Conservation (phyloP, 768 basidiomycete genomes). For the Boletellus emodensis region DNA sequence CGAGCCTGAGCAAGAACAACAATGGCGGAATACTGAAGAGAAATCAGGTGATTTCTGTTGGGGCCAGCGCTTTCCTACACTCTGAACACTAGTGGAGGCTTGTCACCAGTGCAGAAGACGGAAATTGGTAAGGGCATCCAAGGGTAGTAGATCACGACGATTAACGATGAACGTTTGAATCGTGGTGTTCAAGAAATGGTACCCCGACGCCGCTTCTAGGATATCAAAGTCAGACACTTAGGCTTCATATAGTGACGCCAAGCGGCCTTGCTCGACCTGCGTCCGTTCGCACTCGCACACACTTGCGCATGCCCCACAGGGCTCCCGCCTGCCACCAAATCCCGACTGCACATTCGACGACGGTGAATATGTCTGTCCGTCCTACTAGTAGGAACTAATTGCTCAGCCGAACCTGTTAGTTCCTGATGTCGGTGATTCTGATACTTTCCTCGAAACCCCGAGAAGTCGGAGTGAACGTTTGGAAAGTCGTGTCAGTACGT, state of each 20-base stretch:
- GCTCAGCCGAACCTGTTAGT: constrained; percentile 29
- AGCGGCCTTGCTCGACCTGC: constrained; percentile 74
- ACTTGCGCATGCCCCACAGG: constrained; percentile 56
- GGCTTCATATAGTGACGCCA: constrained; percentile 53
- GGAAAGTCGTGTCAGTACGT: constrained; percentile 66
- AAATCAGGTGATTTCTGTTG: constrained; percentile 20
- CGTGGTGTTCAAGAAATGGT: constrained; percentile 55
- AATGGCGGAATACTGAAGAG: constrained; percentile 15
- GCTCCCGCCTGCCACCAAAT: constrained; percentile 46
- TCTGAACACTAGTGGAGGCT: constrained; percentile 24
- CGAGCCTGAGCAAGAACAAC: constrained; percentile 1
- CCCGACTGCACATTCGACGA: constrained; percentile 81
- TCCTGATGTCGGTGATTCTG: constrained; percentile 29
- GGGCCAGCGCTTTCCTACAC: not conserved
- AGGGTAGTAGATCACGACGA: constrained; percentile 13
- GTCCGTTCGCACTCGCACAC: constrained; percentile 72
- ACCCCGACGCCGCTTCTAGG: constrained; percentile 8
- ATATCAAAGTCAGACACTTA: constrained; percentile 1
- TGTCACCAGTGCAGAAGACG: constrained; percentile 63
- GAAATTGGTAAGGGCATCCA: constrained; percentile 52
- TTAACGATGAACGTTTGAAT: not conserved
- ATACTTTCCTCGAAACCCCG: constrained; percentile 43
- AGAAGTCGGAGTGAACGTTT: constrained; percentile 60
- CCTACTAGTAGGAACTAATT: not conserved
- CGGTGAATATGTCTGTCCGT: constrained; percentile 32